Conservation (phyloP, 768 basidiomycete species). For the Tricholoma matsutake region DNA sequence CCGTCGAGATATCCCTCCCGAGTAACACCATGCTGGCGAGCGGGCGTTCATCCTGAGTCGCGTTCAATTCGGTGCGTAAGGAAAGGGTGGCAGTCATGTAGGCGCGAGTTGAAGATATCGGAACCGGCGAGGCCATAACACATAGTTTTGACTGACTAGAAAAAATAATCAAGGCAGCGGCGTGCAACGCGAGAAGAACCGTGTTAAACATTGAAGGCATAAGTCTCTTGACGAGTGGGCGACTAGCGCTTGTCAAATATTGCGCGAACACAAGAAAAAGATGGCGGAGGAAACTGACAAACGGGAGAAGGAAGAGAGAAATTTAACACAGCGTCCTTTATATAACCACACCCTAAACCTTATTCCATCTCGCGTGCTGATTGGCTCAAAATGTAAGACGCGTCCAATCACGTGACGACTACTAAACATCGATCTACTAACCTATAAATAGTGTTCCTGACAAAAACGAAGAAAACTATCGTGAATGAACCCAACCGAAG, state of each 20-base stretch:
- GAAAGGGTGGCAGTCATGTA: not conserved
- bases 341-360: conserved; percentile 14
- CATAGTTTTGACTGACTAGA: conserved; percentile 24
- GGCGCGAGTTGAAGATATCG: conserved; percentile 25
- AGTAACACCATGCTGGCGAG: not conserved
- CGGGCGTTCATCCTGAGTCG: not conserved
- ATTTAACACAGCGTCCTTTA: conserved; percentile 5
- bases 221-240: conserved; percentile 21
- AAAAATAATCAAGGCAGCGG: conserved; percentile 36
- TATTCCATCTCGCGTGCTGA: conserved; percentile 16
- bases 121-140: conserved; percentile 37
- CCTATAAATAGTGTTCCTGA: not conserved
- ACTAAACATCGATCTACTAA: too few relatives aligned
- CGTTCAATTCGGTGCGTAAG: conserved; percentile 22
- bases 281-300: conserved; percentile 11
- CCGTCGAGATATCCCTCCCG: not conserved
- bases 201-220: conserved; percentile 36
- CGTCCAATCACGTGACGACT: conserved; percentile 6
- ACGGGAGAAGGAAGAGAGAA: not conserved
- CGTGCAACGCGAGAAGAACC: conserved; percentile 38
- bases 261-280: conserved; percentile 13
- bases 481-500: too few relatives aligned
- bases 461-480: not conserved
- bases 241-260: conserved; percentile 24
- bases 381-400: conserved; percentile 15